Evolutionary conservation across 2,329 filamentous ascomycete species (phyloP), one percentile per base, ranked within the genome.

Genomic region (Rhinocladiella similis): DNA sequence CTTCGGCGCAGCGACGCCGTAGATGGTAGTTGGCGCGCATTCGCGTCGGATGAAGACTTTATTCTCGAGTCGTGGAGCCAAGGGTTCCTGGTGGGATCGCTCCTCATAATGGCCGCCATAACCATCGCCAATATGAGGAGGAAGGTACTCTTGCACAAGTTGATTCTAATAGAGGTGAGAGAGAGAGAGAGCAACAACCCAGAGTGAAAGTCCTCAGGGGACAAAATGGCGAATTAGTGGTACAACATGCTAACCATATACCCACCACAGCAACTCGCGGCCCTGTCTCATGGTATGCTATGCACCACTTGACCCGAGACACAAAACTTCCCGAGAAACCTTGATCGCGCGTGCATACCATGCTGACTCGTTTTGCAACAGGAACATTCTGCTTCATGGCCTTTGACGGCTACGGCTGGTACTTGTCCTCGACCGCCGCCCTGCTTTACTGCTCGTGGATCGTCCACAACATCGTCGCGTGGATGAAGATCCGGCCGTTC

Each of bases 401-500:
- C 58, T 75, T 74, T 7, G 81, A 81, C 0, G 73, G 74, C 2
- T 85, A 84, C 65, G 83, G 81, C 47, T 87, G 84, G 84, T 87
- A 85, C 69, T 74, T 87, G 2, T 84, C 82, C 1, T 73, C 77
- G 20, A 83, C 81, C 2, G 84, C 82, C 6, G 80, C 86, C 6
- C 77, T 82, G 16, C 77, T 88, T 20, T 85, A 85, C 61, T 72
- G 78, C n/a, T 85, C 82, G 3, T 87, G 83, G 82, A 78, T 75
- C 12, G 70, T 88, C 7, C 85, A 88, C 68, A 88, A 87, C 60
- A 76, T 87, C 57, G 83, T 88, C 57, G 79, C 84, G 0, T 88
- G 84, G 85, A 80, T 88, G 69, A 87, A 87, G 69, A 84, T 82
- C 60, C 80, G 78, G 51, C 84, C 84, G 0, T 86, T 86, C 63